phyloP scores from a whole-genome alignment of 371 early-diverging fungal species.

The Apophysomyces sp. region DNA sequence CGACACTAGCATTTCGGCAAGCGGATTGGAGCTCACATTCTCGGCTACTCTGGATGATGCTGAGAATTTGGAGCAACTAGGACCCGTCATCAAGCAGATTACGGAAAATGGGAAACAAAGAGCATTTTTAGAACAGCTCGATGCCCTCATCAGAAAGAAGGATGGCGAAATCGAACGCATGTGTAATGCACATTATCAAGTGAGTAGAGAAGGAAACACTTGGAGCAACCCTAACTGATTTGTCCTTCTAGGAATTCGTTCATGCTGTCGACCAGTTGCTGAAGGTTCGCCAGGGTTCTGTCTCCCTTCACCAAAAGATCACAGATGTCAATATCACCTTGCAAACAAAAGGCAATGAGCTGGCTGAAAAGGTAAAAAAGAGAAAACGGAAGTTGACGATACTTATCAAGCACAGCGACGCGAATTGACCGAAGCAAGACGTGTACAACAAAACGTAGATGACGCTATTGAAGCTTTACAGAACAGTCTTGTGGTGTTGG shows the following conservation, averaged over 20 bases:
- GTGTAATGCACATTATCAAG: slow-evolving; percentile 95
- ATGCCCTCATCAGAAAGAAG: slow-evolving; percentile 77
- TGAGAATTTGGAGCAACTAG: slow-evolving; percentile 80
- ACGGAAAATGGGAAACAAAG: slow-evolving; percentile 84
- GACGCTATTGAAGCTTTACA: slow-evolving; percentile 82
- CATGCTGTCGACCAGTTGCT: slow-evolving; percentile 93
- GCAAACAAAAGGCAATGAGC: slow-evolving; percentile 77
- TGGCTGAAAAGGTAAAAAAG: slow-evolving; percentile 70
- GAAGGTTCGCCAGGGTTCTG: slow-evolving; percentile 89
- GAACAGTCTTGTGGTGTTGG: slow-evolving; percentile 83
- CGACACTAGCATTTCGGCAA: slow-evolving; percentile 23
- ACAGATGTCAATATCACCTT: slow-evolving; percentile 81
- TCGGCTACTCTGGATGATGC: slow-evolving; percentile 54
- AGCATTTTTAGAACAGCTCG: slow-evolving; percentile 85
- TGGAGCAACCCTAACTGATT: neutral
- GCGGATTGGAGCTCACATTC: slow-evolving; percentile 39
- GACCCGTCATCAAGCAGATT: slow-evolving; percentile 89
- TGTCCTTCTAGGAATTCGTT: slow-evolving; percentile 82
- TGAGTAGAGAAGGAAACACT: slow-evolving; percentile 17
- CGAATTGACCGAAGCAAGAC: slow-evolving; percentile 83
- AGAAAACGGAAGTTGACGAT: neutral
- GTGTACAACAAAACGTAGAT: slow-evolving; percentile 87
- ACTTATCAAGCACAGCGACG: slow-evolving; percentile 61
- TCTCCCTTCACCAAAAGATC: slow-evolving; percentile 81
- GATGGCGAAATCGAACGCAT: slow-evolving; percentile 97